A percentile compares a stretch with the other conserved stretches of the same genome.
These are phyloP conservation scores for Batrachochytrium dendrobatidis DNA, from an alignment of 371 early-diverging fungal genomes.

Conservation along the genomic window DNA sequence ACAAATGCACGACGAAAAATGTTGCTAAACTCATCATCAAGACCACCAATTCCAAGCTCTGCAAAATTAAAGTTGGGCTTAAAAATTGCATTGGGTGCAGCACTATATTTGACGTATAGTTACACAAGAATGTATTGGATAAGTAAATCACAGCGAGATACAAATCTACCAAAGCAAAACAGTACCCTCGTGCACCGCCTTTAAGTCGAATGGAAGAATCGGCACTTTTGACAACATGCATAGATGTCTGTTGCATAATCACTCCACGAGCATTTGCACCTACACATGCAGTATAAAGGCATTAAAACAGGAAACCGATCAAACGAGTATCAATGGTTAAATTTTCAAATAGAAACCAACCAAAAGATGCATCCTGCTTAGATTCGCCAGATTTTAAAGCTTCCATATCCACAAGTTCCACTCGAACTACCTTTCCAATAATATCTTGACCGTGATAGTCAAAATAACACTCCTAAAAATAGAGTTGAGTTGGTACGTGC, in stretches of 20 bases:
- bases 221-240: slow-evolving; percentile 61
- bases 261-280: slow-evolving; percentile 49
- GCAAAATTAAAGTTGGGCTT: slow-evolving; percentile 97
- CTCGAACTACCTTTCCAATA: slow-evolving; percentile 42
- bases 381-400: slow-evolving; percentile 45
- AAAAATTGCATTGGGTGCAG: slow-evolving; percentile 53
- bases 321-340: too few species aligned
- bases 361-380: background rate
- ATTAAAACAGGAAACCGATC: too few species aligned
- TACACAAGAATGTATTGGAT: slow-evolving; percentile 6
- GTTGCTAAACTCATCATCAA: slow-evolving; percentile 93
- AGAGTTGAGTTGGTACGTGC: too few species aligned
- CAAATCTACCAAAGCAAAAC: too few species aligned
- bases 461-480: too few species aligned
- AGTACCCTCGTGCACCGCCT: slow-evolving; percentile 25
- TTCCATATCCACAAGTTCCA: slow-evolving; percentile 60
- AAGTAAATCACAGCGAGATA: too few species aligned
- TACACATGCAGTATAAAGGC: too few species aligned
- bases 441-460: slow-evolving; percentile 77
- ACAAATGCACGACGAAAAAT: slow-evolving; percentile 99
- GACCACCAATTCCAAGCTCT: slow-evolving; percentile 98
- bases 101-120: too few species aligned
- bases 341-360: too few species aligned
- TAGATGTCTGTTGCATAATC: slow-evolving; percentile 59
- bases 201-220: slow-evolving; percentile 70